Conservation (phyloP, 768 basidiomycete species). For the Calocybe gangraenosa region DNA sequence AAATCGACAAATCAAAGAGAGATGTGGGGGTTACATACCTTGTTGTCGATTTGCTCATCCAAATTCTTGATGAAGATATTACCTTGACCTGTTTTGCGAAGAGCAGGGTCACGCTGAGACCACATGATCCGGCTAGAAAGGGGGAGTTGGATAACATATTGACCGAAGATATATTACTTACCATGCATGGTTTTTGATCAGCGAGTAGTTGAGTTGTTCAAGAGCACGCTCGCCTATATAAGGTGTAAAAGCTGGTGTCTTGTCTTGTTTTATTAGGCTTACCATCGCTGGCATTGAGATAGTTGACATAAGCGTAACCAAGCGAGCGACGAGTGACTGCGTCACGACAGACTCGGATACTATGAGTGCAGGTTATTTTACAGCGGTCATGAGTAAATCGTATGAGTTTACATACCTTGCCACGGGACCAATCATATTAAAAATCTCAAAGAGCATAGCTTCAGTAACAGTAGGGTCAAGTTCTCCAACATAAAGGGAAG, state of each 20-base stretch:
- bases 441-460: constrained; percentile 99
- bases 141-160: constrained; percentile 4
- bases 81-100: constrained; percentile 99
- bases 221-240: constrained; percentile 88
- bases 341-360: constrained; percentile 99
- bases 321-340: constrained; percentile 99
- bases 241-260: constrained; percentile 5
- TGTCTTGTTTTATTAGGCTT: constrained; percentile 21
- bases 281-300: constrained; percentile 93
- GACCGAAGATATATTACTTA: constrained; percentile 28
- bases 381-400: too few relatives aligned
- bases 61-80: constrained; percentile 99
- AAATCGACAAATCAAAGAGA: too few relatives aligned
- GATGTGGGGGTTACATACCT: constrained; percentile 44
- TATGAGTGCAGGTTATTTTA: too few relatives aligned
- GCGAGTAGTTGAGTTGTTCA: constrained; percentile 98
- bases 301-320: constrained; percentile 99
- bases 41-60: constrained; percentile 96
- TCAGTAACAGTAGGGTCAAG: constrained; percentile 97
- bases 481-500: constrained; percentile 98
- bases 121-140: constrained; percentile 93
- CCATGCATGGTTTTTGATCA: constrained; percentile 98
- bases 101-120: constrained; percentile 99
- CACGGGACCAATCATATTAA: constrained; percentile 99
- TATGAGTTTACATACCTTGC: constrained; percentile 77